A percentile compares a stretch with the other conserved stretches of the same genome.
Conservation (phyloP, 805 yeast genomes). For the Wickerhamiella galacta region DNA sequence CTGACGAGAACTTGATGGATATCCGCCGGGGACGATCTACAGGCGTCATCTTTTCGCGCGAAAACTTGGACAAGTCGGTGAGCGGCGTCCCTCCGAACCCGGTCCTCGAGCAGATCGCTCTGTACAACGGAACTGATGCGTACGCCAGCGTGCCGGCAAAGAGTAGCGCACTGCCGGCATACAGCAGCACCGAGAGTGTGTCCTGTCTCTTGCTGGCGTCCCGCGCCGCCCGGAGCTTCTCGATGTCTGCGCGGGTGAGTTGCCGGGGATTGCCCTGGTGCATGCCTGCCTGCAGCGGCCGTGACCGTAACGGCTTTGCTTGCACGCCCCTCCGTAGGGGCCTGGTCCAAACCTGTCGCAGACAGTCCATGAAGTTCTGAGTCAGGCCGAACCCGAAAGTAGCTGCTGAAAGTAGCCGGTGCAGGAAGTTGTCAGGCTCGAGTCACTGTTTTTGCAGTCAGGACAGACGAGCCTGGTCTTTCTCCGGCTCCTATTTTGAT, state of each 20-base stretch:
- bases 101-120: slow-evolving; percentile 83
- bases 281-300: no score
- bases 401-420: no score
- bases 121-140: slow-evolving; percentile 82
- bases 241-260: slow-evolving; percentile 1
- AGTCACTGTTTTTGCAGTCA: no score
- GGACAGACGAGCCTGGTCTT: no score
- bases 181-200: slow-evolving; percentile 12
- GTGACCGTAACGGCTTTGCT: no score
- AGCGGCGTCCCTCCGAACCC: slow-evolving; percentile 95
- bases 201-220: slow-evolving; percentile 6
- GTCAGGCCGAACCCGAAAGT: no score
- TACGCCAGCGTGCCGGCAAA: slow-evolving; percentile 43
- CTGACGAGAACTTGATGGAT: slow-evolving; percentile 76
- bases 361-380: no score
- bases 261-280: neutral
- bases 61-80: slow-evolving; percentile 63
- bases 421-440: no score
- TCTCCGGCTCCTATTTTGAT: no score
- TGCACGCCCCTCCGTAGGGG: no score
- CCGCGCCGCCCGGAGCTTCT: slow-evolving; percentile 2
- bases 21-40: slow-evolving; percentile 73
- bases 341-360: no score
- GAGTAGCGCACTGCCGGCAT: slow-evolving; percentile 12
- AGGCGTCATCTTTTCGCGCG: slow-evolving; percentile 75